These are phyloP conservation scores for Naumovozyma castellii DNA, from an alignment of 805 yeast genomes.

Conservation along the genomic window DNA sequence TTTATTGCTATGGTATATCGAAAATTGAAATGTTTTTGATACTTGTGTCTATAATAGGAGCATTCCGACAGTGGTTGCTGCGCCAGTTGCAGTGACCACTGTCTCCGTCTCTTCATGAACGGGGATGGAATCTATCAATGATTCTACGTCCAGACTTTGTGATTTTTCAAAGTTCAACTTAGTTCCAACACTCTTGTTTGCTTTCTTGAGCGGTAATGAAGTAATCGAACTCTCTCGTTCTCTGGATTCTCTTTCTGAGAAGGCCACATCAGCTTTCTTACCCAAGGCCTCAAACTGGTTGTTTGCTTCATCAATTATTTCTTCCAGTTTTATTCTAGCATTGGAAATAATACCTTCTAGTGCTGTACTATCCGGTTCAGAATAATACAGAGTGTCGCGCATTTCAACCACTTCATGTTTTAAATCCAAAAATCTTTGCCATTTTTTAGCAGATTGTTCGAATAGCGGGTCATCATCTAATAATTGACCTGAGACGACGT, in stretches of 20 bases:
- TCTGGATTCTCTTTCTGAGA: neutral
- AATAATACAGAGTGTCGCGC: neutral
- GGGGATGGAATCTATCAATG: neutral
- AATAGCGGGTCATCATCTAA: neutral
- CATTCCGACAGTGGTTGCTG: no score
- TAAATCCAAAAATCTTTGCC: constrained; percentile 50
- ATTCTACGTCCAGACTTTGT: no score
- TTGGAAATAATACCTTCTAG: neutral
- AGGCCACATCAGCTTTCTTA: neutral
- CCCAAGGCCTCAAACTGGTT: neutral
- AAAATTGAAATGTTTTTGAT: no score
- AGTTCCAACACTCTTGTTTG: no score
- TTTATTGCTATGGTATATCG: no score
- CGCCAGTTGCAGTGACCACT: no score
- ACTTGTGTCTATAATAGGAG: no score
- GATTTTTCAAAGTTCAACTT: no score
- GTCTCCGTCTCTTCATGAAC: no score
- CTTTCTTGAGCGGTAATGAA: neutral
- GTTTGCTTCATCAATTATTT: neutral
- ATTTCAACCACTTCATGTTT: constrained; percentile 42
- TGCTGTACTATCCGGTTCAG: neutral
- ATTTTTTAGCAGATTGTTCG: constrained; percentile 18
- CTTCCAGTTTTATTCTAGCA: neutral
- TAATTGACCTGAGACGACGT: constrained; percentile 15
- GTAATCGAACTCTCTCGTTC: neutral